Evolutionary conservation across 805 yeast genomes (phyloP), one percentile per base, ranked within the genome.

Genomic region (Schwanniomyces sp.): DNA sequence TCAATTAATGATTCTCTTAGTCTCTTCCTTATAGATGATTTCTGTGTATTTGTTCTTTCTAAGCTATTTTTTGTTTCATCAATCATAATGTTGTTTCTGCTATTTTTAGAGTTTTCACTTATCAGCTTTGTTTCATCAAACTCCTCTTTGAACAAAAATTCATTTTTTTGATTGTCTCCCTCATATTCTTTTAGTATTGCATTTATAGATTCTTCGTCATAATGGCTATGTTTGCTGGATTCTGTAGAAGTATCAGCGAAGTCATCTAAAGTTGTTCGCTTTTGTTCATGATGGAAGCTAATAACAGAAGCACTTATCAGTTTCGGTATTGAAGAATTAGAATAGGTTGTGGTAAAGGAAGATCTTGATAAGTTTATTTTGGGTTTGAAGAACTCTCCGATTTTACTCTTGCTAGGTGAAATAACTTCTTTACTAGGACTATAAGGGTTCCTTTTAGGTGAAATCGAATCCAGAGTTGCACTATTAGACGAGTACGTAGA

Each of bases 211-310:
- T 63, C 69, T 3, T 65, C 57, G 28, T 59, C 64, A 5, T 53
- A 54, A 18, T 45, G 44, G 28, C 25, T 24, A 17, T 28, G 14
- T 34, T 52, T 56, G 16, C 44, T 40, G 14, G 32, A 43, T n/a
- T 54, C 51, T 1, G 62, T 54, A 1, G 64, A 54, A n/a, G 75
- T 63, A 52, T 72, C 78, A 14, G 76, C 76, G 53, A 72, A 70
- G 39, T 71, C 76, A 9, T 61, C 66, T 21, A 67, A 46, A 6
- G 41, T 26, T 10, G 32, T 39, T 9, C 10, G 21, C 24, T 10
- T 7, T 7, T 32, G 18, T 14, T 32, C 36, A 12, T 12, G 34
- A 7, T 32, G 36, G 7, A 14, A 3, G 7, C 36, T 32, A 14
- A 32, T 32, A 8, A 12, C 8, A 6, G 36, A 32, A 16, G 21